These are phyloP conservation scores for Mikania micrantha DNA, from an alignment of 129 eudicot genomes.

Conservation along the genomic window DNA sequence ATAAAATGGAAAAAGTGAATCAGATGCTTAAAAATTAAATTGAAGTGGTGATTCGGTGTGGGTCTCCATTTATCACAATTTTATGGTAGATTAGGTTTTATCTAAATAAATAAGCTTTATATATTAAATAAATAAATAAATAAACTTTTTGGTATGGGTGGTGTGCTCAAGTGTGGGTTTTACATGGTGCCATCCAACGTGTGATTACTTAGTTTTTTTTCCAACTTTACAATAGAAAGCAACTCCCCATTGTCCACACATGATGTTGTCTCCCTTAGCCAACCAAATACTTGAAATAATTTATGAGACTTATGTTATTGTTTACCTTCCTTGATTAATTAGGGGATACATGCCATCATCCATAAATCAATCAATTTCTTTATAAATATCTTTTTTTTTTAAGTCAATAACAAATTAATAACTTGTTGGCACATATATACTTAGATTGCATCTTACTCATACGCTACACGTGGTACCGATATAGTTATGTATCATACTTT, in stretches of 20 bases:
- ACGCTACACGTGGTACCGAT: no score
- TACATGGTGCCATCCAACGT: conserved; percentile 33
- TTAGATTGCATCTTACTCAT: no score
- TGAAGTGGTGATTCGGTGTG: conserved; percentile 26
- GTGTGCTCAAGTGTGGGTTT: conserved; percentile 22
- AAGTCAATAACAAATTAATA: not conserved
- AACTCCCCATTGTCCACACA: conserved; percentile 29
- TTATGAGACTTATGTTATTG: conserved; percentile 12
- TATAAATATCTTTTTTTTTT: not conserved
- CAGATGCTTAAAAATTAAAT: no score
- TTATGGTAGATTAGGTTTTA: no score
- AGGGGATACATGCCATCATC: conserved; percentile 6
- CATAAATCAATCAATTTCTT: not conserved
- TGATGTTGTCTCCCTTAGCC: conserved; percentile 27
- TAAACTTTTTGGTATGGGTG: conserved; percentile 16
- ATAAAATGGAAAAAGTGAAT: no score
- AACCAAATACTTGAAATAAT: conserved; percentile 25
- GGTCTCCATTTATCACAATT: conserved; percentile 31
- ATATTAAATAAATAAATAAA: not conserved
- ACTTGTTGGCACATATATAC: not conserved
- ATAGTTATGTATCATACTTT: no score
- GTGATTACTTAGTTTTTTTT: conserved; percentile 28
- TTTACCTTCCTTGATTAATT: conserved; percentile 23
- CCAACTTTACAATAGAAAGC: conserved; percentile 33
- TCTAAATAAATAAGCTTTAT: not conserved